Evolutionary conservation across 2,329 filamentous ascomycete species (phyloP).

Genomic region (Colletotrichum gloeosporioides): DNA sequence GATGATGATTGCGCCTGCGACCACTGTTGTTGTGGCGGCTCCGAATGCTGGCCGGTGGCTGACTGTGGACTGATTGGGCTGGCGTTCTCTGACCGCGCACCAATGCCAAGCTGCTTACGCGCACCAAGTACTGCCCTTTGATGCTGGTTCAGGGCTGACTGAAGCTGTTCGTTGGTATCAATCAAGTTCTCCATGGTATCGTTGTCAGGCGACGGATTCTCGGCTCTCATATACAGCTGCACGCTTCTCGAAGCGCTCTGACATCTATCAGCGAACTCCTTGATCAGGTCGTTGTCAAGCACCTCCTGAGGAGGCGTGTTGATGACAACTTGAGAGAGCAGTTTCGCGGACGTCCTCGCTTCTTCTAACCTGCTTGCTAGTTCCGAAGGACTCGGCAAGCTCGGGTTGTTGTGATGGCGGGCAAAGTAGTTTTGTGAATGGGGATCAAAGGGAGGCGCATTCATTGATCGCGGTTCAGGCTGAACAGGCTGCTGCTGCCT

Average conservation of each 20-base stretch:
- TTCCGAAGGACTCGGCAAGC: conserved; percentile 74
- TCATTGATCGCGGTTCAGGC: conserved; percentile 42
- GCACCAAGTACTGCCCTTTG: conserved; percentile 78
- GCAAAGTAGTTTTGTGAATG: conserved; percentile 64
- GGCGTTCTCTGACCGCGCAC: conserved; percentile 29
- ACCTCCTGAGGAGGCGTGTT: conserved; percentile 81
- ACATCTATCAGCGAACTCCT: conserved; percentile 90
- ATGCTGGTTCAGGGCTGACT: conserved; percentile 81
- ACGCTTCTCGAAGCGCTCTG: conserved; percentile 80
- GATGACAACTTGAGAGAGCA: conserved; percentile 90
- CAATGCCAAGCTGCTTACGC: conserved; percentile 57
- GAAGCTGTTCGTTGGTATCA: conserved; percentile 91
- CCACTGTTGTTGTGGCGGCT: conserved; percentile 15
- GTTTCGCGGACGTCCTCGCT: conserved; percentile 86
- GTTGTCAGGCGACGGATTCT: conserved; percentile 84
- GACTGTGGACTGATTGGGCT: conserved; percentile 27
- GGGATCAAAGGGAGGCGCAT: conserved; percentile 46
- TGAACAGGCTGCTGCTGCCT: conserved; percentile 8
- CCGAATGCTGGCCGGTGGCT: conserved; percentile 24
- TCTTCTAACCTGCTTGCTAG: conserved; percentile 86
- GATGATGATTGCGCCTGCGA: conserved; percentile 25
- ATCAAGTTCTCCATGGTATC: conserved; percentile 93
- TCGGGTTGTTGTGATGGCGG: conserved; percentile 51
- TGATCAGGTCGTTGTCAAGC: conserved; percentile 83
- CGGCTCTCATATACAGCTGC: conserved; percentile 82